These are phyloP conservation scores for Panicum virgatum DNA, from an alignment of 202 grass and related monocot genomes.

Conservation along the genomic window DNA sequence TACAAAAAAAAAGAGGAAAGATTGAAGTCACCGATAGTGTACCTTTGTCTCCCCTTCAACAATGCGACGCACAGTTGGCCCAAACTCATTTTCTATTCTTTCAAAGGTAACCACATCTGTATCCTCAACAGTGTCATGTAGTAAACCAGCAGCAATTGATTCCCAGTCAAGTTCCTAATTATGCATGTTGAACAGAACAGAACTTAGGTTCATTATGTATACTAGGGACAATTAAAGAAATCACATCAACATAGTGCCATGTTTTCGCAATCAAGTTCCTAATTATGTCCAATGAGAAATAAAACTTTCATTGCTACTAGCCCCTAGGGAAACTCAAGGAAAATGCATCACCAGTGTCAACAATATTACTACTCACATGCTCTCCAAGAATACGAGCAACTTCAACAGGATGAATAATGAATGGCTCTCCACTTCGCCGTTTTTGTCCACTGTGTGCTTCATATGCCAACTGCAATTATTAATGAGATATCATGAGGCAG, in stretches of 20 bases:
- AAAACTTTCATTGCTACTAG: constrained; percentile 34
- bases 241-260: background rate
- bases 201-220: constrained; percentile 37
- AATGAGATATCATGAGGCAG: constrained; percentile 41
- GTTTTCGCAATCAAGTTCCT: constrained; percentile 79
- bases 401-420: constrained; percentile 99
- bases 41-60: constrained; percentile 99
- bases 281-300: constrained; percentile 33
- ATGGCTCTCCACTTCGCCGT: constrained; percentile 93
- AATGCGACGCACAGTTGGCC: constrained; percentile 81
- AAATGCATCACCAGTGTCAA: constrained; percentile 1
- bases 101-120: constrained; percentile 94
- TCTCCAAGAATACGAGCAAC: constrained; percentile 95
- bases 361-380: constrained; percentile 62
- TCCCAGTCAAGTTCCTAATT: constrained; percentile 97
- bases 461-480: constrained; percentile 79
- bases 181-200: constrained; percentile 33
- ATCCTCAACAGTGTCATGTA: constrained; percentile 99
- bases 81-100: constrained; percentile 94
- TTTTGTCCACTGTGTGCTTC: constrained; percentile 96
- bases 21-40: constrained; percentile 16
- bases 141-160: constrained; percentile 94
- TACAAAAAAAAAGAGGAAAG: constrained; percentile 24
- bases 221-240: constrained; percentile 5
- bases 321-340: constrained; percentile 21